phyloP scores from a whole-genome alignment of 2,329 filamentous ascomycete genomes.

The Colletotrichum musicola region DNA sequence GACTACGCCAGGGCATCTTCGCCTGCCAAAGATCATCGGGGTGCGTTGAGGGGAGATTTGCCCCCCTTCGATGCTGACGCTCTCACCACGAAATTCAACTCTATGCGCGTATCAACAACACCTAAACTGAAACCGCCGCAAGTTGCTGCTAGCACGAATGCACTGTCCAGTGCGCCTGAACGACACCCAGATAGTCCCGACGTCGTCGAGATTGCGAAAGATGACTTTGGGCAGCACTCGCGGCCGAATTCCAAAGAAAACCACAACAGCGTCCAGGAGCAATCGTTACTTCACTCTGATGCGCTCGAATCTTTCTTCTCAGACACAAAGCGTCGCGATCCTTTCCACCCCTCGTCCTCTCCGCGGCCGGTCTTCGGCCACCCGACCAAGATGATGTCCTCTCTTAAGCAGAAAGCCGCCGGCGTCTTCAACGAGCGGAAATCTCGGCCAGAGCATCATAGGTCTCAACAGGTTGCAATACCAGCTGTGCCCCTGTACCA shows the following conservation, averaged over 20 bases:
- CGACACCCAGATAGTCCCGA: slow-evolving; percentile 29
- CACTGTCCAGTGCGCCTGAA: slow-evolving; percentile 16
- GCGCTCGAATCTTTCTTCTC: slow-evolving; percentile 39
- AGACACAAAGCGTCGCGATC: slow-evolving; percentile 28
- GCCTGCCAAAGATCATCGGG: slow-evolving; percentile 29
- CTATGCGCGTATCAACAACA: slow-evolving; percentile 38
- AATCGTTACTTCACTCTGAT: slow-evolving; percentile 38
- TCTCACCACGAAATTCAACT: slow-evolving; percentile 37
- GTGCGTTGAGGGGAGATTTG: slow-evolving; percentile 39
- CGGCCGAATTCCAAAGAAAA: slow-evolving; percentile 19
- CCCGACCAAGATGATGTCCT: slow-evolving; percentile 59
- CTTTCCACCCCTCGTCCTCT: slow-evolving; percentile 39
- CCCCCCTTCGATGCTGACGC: slow-evolving; percentile 34
- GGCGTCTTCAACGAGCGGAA: slow-evolving; percentile 66
- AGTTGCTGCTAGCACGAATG: slow-evolving; percentile 13
- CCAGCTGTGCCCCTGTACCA: slow-evolving; percentile 61
- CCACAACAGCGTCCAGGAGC: slow-evolving; percentile 21
- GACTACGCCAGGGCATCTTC: slow-evolving; percentile 25
- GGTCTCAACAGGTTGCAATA: slow-evolving; percentile 61
- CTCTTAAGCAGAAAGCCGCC: slow-evolving; percentile 67
- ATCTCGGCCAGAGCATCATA: slow-evolving; percentile 69
- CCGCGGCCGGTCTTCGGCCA: slow-evolving; percentile 52
- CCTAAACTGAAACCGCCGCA: slow-evolving; percentile 15
- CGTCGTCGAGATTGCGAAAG: slow-evolving; percentile 34
- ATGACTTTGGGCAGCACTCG: slow-evolving; percentile 19